Evolutionary conservation across 495 filamentous ascomycete genomes (phyloP).

Genomic region (Astrothelium macrocarpum): DNA sequence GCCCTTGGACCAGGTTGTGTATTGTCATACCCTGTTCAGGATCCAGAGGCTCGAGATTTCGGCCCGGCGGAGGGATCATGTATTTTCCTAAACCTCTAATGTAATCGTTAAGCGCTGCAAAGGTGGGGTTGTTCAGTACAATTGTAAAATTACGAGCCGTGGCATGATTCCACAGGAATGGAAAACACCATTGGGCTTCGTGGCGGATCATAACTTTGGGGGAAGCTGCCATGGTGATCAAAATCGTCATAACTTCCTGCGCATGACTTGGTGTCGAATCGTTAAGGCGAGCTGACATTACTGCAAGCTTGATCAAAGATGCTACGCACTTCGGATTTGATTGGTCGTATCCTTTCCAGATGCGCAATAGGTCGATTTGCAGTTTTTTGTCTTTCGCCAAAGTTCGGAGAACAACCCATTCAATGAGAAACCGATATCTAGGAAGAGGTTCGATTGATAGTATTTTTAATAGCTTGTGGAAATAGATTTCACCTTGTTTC

Average conservation of each 20-base stretch:
- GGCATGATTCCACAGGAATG: slow-evolving; percentile 26
- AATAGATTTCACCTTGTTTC: slow-evolving; percentile 14
- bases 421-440: slow-evolving; percentile 35
- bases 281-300: slow-evolving; percentile 28
- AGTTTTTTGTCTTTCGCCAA: slow-evolving; percentile 25
- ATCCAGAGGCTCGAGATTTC: slow-evolving; percentile 25
- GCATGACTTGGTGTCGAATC: slow-evolving; percentile 25
- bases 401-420: slow-evolving; percentile 37
- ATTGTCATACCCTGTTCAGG: slow-evolving; percentile 24
- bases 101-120: slow-evolving; percentile 25
- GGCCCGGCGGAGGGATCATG: slow-evolving; percentile 20
- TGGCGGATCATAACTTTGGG: slow-evolving; percentile 33
- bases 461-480: slow-evolving; percentile 24
- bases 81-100: slow-evolving; percentile 27
- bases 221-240: slow-evolving; percentile 30
- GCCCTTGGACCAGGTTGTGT: slow-evolving; percentile 28
- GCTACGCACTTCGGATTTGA: slow-evolving; percentile 34
- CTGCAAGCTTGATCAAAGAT: slow-evolving; percentile 34
- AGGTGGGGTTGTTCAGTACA: slow-evolving; percentile 26
- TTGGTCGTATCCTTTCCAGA: slow-evolving; percentile 23
- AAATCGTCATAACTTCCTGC: slow-evolving; percentile 20
- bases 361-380: slow-evolving; percentile 11
- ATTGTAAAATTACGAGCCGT: slow-evolving; percentile 18
- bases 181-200: slow-evolving; percentile 37
- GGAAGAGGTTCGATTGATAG: slow-evolving; percentile 37